Conservation (phyloP, 208 protist genomes). For the Trypanosoma boissoni region DNA sequence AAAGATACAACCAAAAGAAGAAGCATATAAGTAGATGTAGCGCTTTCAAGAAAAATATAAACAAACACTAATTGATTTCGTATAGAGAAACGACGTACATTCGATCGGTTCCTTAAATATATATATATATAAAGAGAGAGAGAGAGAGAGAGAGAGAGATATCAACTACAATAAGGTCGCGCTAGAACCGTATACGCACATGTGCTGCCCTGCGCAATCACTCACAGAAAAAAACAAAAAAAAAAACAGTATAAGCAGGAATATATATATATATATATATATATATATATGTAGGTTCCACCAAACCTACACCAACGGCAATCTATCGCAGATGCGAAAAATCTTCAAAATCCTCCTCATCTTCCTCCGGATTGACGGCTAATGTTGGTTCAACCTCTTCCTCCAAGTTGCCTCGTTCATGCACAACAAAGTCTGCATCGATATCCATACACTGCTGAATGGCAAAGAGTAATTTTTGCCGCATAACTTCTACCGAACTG, state of each 20-base stretch:
- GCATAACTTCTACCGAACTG: slow-evolving; percentile 82
- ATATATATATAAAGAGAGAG: too few relatives aligned
- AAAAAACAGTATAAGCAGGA: slow-evolving; percentile 8
- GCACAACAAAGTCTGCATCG: slow-evolving; percentile 92
- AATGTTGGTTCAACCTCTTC: slow-evolving; percentile 51
- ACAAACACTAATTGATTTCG: too few relatives aligned
- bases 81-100: too few relatives aligned
- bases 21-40: too few relatives aligned
- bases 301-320: neutral
- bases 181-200: neutral
- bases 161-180: neutral
- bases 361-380: slow-evolving; percentile 54
- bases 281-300: neutral
- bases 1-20: too few relatives aligned
- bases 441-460: slow-evolving; percentile 95
- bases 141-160: neutral
- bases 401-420: slow-evolving; percentile 51
- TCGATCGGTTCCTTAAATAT: too few relatives aligned
- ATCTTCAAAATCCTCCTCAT: slow-evolving; percentile 87
- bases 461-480: slow-evolving; percentile 92
- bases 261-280: slow-evolving; percentile 9
- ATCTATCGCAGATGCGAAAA: slow-evolving; percentile 77
- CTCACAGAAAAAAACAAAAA: neutral
- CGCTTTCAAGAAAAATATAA: too few relatives aligned
- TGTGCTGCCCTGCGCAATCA: too few relatives aligned